These are phyloP conservation scores for Talaromyces ruber DNA, from an alignment of 495 filamentous ascomycete genomes.

Conservation along the genomic window DNA sequence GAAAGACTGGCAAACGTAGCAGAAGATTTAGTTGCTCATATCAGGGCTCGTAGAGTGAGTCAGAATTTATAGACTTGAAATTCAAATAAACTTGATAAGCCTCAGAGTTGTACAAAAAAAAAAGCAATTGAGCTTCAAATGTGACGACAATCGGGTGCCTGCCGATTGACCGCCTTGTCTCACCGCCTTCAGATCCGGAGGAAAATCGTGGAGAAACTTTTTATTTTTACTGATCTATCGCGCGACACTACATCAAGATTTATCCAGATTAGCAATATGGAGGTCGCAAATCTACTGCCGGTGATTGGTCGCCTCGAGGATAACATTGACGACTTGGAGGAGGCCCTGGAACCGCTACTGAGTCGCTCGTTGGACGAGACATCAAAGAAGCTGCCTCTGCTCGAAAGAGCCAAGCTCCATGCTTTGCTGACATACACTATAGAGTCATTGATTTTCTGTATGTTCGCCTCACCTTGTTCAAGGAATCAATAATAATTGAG, in stretches of 20 bases:
- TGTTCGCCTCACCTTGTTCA: too few species aligned
- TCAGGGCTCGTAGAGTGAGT: not conserved
- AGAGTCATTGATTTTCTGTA: constrained; percentile 89
- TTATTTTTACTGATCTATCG: not conserved
- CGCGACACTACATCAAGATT: not conserved
- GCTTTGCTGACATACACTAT: constrained; percentile 77
- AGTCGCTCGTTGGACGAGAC: constrained; percentile 49
- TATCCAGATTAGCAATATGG: constrained; percentile 20
- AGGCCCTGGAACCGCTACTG: constrained; percentile 60
- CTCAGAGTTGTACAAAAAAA: not conserved
- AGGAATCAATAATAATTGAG: too few species aligned
- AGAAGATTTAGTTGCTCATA: not conserved
- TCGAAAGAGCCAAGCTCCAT: constrained; percentile 91
- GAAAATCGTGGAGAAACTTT: not conserved
- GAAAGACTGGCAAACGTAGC: not conserved
- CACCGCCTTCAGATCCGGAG: constrained; percentile 3
- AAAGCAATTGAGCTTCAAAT: not conserved
- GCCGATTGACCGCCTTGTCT: not conserved
- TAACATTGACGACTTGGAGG: constrained; percentile 68
- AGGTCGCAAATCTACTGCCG: constrained; percentile 31
- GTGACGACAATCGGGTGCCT: not conserved
- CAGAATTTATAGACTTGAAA: not conserved
- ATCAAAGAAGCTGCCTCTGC: constrained; percentile 71
- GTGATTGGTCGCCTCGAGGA: constrained; percentile 65
- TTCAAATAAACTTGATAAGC: not conserved